phyloP scores from a whole-genome alignment of 2,329 filamentous ascomycete genomes.

The Diplocarpon mali region DNA sequence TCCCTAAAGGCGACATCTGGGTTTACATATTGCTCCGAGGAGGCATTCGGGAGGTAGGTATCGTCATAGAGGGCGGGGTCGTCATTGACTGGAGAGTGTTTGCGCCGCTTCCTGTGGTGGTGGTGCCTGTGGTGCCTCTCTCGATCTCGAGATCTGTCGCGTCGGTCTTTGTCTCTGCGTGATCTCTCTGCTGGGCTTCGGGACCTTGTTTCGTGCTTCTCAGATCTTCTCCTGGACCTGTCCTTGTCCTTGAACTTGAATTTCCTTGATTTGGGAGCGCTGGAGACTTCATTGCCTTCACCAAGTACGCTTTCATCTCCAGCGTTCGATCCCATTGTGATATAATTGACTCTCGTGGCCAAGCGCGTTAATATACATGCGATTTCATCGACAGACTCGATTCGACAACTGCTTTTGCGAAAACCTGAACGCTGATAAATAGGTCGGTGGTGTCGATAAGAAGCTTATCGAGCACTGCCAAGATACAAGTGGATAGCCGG shows the following conservation, averaged over 20 bases:
- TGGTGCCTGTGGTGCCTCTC: slow-evolving; percentile 18
- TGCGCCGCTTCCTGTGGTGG: slow-evolving; percentile 22
- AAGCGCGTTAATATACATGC: neutral
- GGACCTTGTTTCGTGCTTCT: slow-evolving; percentile 1
- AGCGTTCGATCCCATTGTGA: slow-evolving; percentile 13
- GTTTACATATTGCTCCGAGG: slow-evolving; percentile 37
- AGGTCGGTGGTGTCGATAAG: neutral
- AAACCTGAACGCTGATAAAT: no score
- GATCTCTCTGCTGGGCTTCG: slow-evolving; percentile 3
- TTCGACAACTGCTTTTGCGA: neutral
- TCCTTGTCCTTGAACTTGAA: slow-evolving; percentile 26
- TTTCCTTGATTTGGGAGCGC: slow-evolving; percentile 9
- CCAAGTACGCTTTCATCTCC: slow-evolving; percentile 1
- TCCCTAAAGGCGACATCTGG: slow-evolving; percentile 75
- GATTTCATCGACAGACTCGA: no score
- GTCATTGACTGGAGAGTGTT: slow-evolving; percentile 17
- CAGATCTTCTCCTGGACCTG: slow-evolving; percentile 20
- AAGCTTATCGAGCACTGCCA: neutral
- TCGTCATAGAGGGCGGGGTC: slow-evolving; percentile 31
- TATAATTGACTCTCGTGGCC: neutral
- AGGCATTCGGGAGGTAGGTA: slow-evolving; percentile 29
- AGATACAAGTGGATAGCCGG: neutral
- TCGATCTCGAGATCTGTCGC: slow-evolving; percentile 3
- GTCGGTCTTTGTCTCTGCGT: neutral
- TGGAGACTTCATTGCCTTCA: slow-evolving; percentile 5